These are phyloP conservation scores for Kodamaea fungicola DNA, from an alignment of 1,139 yeast species.

Conservation along the genomic window DNA sequence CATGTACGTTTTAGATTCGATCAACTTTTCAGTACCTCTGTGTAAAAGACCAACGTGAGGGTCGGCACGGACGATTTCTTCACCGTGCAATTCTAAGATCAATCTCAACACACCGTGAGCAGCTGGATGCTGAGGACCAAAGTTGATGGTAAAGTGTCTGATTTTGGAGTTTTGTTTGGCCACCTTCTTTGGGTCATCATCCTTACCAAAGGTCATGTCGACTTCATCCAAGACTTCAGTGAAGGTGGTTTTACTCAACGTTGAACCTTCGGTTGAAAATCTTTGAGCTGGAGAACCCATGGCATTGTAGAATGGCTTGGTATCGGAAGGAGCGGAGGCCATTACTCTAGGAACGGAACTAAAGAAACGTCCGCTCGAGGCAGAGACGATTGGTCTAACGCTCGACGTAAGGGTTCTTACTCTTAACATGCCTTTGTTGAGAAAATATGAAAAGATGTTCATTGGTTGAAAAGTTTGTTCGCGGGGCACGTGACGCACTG, in stretches of 20 bases:
- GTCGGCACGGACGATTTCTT: conserved; percentile 81
- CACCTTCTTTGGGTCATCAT: conserved; percentile 43
- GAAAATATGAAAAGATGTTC: conserved; percentile 17
- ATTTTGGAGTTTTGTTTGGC: conserved; percentile 55
- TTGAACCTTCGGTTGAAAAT: conserved; percentile 30
- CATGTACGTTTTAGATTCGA: conserved; percentile 78
- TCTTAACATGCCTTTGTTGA: conserved; percentile 19
- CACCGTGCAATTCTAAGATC: conserved; percentile 84
- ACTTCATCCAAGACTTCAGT: conserved; percentile 46
- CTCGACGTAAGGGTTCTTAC: conserved; percentile 14
- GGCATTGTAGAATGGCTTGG: conserved; percentile 33
- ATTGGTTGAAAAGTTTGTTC: conserved; percentile 14
- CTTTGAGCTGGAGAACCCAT: conserved; percentile 36
- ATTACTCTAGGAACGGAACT: conserved; percentile 13
- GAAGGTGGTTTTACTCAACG: conserved; percentile 42
- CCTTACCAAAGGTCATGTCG: conserved; percentile 46
- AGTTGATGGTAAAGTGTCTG: conserved; percentile 84
- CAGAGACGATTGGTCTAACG: conserved; percentile 7
- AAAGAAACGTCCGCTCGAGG: conserved; percentile 11
- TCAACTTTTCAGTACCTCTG: conserved; percentile 86
- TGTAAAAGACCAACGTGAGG: conserved; percentile 88
- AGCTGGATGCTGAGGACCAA: conserved; percentile 95
- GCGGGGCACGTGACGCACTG: not conserved
- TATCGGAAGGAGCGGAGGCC: conserved; percentile 20
- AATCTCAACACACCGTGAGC: conserved; percentile 91